Evolutionary conservation across 306 rosid genomes (phyloP).

Genomic region (Dryas alaskensis): DNA sequence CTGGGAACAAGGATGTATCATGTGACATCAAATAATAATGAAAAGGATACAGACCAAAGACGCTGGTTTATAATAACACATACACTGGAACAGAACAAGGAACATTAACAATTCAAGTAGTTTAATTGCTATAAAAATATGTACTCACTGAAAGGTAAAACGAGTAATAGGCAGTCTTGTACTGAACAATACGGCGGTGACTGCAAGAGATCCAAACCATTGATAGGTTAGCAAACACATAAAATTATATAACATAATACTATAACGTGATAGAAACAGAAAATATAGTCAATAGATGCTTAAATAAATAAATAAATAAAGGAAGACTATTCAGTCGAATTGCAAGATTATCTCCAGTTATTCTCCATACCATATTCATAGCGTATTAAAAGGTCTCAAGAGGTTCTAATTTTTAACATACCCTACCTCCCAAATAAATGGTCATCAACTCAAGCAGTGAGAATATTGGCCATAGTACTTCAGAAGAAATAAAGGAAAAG

Average conservation of each 20-base stretch:
- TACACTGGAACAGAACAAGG: not conserved
- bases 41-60: slow-evolving; percentile 6
- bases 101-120: not conserved
- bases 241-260: not conserved
- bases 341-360: not conserved
- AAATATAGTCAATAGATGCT: not conserved
- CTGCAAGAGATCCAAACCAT: slow-evolving; percentile 46
- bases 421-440: not conserved
- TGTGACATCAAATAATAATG: slow-evolving; percentile 7
- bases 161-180: slow-evolving; percentile 89
- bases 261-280: not conserved
- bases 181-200: slow-evolving; percentile 84
- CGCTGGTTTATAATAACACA: not conserved
- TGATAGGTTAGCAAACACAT: not conserved
- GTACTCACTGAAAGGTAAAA: slow-evolving; percentile 82
- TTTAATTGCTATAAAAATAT: slow-evolving; percentile 1
- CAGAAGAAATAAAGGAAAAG: not conserved
- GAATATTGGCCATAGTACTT: not conserved
- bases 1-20: not conserved
- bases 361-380: not conserved
- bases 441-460: not conserved
- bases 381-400: not conserved
- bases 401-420: not conserved
- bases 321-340: not conserved
- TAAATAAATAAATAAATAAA: not conserved